Percentiles rank a stretch among this genome's conserved stretches.
Evolutionary conservation across 2,329 filamentous ascomycete genomes (phyloP).

Genomic region (Claviceps maximensis): DNA sequence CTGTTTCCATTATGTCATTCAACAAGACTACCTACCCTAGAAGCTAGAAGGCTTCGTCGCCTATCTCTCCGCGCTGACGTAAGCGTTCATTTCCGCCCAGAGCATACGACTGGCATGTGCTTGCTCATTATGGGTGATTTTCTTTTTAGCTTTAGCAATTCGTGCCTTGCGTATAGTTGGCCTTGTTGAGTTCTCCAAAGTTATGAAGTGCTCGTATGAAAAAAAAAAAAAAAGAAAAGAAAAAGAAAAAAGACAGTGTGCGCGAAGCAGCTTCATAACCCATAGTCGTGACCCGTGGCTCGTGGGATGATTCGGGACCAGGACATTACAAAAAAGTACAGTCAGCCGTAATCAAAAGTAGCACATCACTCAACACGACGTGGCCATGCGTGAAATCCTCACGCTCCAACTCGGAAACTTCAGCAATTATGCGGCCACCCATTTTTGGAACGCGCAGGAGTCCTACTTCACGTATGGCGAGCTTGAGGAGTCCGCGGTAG

Average conservation of each 20-base stretch:
- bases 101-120: too few species aligned
- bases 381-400: slow-evolving; percentile 78
- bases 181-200: too few species aligned
- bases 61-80: background rate
- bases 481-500: slow-evolving; percentile 19
- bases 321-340: background rate
- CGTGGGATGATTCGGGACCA: background rate
- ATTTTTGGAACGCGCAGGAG: slow-evolving; percentile 98
- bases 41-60: background rate
- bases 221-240: background rate
- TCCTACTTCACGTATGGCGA: slow-evolving; percentile 87
- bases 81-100: too few species aligned
- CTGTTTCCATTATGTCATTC: background rate
- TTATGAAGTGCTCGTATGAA: background rate
- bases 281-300: background rate
- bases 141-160: too few species aligned
- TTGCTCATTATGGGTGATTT: too few species aligned
- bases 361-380: background rate
- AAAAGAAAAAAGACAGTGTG: background rate
- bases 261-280: background rate
- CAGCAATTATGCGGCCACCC: slow-evolving; percentile 85
- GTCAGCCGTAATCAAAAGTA: too few species aligned
- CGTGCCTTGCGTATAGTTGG: too few species aligned
- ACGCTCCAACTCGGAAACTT: slow-evolving; percentile 87
- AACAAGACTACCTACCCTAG: background rate